These are phyloP conservation scores for Sordariomycetes sp. DNA, from an alignment of 2,329 filamentous ascomycete species.

Conservation along the genomic window DNA sequence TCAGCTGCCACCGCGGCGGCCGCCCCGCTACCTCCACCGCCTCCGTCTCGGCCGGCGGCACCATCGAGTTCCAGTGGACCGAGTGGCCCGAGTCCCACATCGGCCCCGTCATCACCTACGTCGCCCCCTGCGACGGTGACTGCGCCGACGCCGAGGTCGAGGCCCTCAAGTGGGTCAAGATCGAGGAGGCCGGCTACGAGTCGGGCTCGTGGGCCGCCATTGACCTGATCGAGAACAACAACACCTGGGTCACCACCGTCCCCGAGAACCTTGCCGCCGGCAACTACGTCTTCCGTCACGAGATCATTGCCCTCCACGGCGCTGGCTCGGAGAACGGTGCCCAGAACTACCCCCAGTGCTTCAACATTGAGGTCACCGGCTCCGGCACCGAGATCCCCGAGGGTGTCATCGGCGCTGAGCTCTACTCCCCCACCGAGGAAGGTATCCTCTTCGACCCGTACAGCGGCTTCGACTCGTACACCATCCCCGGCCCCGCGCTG, in stretches of 20 bases:
- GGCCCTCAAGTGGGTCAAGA: conserved; percentile 49
- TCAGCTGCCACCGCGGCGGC: conserved; percentile 30
- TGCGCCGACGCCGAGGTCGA: conserved; percentile 39
- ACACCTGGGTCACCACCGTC: conserved; percentile 18
- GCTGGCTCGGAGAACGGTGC: conserved; percentile 27
- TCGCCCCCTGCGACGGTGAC: conserved; percentile 44
- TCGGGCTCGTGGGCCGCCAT: conserved; percentile 20
- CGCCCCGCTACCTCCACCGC: conserved; percentile 21
- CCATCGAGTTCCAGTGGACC: conserved; percentile 25
- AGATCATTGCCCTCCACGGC: conserved; percentile 36
- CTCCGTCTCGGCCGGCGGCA: conserved; percentile 23
- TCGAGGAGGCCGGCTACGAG: conserved; percentile 39
- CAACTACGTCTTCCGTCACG: conserved; percentile 35
- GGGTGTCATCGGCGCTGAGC: conserved; percentile 16
- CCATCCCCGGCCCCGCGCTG: conserved; percentile 14
- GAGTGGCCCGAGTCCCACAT: conserved; percentile 27
- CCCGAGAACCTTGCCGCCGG: conserved; percentile 18
- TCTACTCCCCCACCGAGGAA: conserved; percentile 15
- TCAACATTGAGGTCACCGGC: conserved; percentile 31
- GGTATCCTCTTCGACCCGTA: conserved; percentile 20
- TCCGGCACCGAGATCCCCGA: conserved; percentile 18
- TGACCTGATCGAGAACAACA: conserved; percentile 25
- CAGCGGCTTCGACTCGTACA: conserved; percentile 12
- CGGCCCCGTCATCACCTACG: conserved; percentile 48
- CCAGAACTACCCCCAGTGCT: conserved; percentile 37